Conservation (phyloP, 768 basidiomycete species). For the Leccinellum albellum region DNA sequence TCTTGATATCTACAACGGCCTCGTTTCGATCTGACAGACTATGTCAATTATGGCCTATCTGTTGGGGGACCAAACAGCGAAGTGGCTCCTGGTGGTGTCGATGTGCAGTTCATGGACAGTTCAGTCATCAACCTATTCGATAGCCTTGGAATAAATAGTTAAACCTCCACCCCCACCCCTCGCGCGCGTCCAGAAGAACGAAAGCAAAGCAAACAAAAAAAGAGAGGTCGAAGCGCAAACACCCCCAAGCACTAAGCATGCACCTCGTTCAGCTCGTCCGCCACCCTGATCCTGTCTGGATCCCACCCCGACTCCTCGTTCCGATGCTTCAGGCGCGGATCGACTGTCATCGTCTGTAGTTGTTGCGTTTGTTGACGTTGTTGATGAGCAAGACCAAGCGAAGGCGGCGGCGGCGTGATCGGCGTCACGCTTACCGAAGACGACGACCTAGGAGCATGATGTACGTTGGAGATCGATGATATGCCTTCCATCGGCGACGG, state of each 20-base stretch:
- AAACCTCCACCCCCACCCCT: neutral
- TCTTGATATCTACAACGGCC: constrained; percentile 81
- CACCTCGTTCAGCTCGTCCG: constrained; percentile 17
- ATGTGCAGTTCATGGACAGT: constrained; percentile 70
- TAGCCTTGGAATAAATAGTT: constrained; percentile 22
- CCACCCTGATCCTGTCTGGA: constrained; percentile 15
- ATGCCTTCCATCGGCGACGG: constrained; percentile 35
- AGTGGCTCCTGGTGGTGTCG: constrained; percentile 37
- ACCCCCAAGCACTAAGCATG: constrained; percentile 9
- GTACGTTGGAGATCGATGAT: constrained; percentile 7
- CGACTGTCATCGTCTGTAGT: constrained; percentile 12
- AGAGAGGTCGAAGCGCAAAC: neutral
- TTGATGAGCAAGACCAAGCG: neutral
- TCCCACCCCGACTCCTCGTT: constrained; percentile 29
- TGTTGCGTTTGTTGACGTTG: constrained; percentile 3
- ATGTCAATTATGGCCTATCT: constrained; percentile 68
- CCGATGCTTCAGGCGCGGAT: constrained; percentile 31
- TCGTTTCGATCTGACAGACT: constrained; percentile 83
- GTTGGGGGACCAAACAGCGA: constrained; percentile 46
- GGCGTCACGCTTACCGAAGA: constrained; percentile 30
- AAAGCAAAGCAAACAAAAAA: neutral
- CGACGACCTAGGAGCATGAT: constrained; percentile 19
- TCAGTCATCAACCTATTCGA: constrained; percentile 70
- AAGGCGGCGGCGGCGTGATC: constrained; percentile 31
- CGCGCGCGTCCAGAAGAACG: neutral